These are phyloP conservation scores for Trichophyton benhamiae DNA, from an alignment of 2,329 filamentous ascomycete species.

Conservation along the genomic window DNA sequence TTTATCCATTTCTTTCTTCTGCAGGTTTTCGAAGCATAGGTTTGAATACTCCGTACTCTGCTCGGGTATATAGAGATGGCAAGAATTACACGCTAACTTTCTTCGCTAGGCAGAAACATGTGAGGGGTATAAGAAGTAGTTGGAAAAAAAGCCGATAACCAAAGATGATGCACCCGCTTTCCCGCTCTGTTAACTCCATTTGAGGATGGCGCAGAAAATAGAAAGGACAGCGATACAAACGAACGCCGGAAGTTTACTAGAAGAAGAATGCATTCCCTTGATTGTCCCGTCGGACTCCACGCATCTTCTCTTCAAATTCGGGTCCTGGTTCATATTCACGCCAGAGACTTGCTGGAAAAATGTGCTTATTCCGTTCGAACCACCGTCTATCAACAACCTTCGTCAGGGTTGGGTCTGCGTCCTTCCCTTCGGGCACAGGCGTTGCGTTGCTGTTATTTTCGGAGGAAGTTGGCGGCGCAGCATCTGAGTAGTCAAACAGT, in stretches of 20 bases:
- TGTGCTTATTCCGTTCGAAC: conserved; percentile 98
- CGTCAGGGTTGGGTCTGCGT: conserved; percentile 66
- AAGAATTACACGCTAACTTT: not conserved
- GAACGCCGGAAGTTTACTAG: conserved; percentile 22
- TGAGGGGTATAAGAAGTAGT: not conserved
- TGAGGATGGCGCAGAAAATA: not conserved
- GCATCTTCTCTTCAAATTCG: conserved; percentile 54
- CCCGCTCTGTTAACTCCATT: not conserved
- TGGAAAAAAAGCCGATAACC: not conserved
- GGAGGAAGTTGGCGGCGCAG: conserved; percentile 22
- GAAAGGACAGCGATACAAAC: not conserved
- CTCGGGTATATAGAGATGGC: not conserved
- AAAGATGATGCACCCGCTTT: not conserved
- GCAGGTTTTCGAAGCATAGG: too few relatives aligned
- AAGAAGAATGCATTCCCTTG: conserved; percentile 94
- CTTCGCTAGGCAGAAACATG: not conserved
- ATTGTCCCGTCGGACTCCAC: conserved; percentile 63
- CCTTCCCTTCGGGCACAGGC: conserved; percentile 55
- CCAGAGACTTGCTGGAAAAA: conserved; percentile 93
- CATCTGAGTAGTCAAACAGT: conserved; percentile 63
- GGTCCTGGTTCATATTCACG: conserved; percentile 85
- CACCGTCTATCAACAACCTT: conserved; percentile 93
- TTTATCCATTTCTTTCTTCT: too few relatives aligned
- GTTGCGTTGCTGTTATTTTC: conserved; percentile 36
- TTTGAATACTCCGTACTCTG: not conserved